A percentile compares a stretch with the other conserved stretches of the same genome.
These are phyloP conservation scores for Paramecium caudatum DNA, from an alignment of 73 alveolate genomes.

Conservation along the genomic window DNA sequence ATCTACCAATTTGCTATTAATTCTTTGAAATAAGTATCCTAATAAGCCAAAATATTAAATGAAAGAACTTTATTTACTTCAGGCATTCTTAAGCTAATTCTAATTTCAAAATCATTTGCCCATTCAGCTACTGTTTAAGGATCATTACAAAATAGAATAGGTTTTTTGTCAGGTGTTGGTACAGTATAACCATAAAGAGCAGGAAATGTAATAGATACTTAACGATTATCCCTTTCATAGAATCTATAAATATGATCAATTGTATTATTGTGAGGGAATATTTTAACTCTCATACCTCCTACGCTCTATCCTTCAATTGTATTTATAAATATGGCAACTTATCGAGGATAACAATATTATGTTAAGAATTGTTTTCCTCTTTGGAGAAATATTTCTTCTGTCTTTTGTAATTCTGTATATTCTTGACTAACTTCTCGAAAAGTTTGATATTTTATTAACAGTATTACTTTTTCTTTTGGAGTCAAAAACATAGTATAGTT, in stretches of 20 bases:
- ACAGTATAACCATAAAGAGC: constrained; percentile 45
- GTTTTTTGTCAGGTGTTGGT: constrained; percentile 56
- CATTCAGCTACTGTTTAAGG: background rate
- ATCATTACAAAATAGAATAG: constrained; percentile 37
- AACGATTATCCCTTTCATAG: constrained; percentile 64
- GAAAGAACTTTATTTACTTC: background rate
- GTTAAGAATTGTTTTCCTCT: background rate
- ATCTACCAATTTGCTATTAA: constrained; percentile 62
- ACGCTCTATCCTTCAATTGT: constrained; percentile 50
- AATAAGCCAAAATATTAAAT: constrained; percentile 7
- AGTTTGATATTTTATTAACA: constrained; percentile 24
- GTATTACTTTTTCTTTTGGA: constrained; percentile 1
- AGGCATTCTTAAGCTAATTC: constrained; percentile 1
- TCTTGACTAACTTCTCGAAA: constrained; percentile 18
- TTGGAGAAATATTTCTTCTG: constrained; percentile 6
- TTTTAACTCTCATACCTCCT: constrained; percentile 61
- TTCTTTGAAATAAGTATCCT: constrained; percentile 42
- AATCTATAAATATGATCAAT: constrained; percentile 51
- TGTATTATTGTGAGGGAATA: constrained; percentile 20
- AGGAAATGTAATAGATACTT: constrained; percentile 46
- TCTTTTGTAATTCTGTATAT: background rate
- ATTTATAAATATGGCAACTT: constrained; percentile 57
- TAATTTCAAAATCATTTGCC: constrained; percentile 55
- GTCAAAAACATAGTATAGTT: constrained; percentile 17
- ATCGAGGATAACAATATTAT: constrained; percentile 46